Evolutionary conservation across 148 eudicot genomes (phyloP).

Genomic region (Simmondsia chinensis): DNA sequence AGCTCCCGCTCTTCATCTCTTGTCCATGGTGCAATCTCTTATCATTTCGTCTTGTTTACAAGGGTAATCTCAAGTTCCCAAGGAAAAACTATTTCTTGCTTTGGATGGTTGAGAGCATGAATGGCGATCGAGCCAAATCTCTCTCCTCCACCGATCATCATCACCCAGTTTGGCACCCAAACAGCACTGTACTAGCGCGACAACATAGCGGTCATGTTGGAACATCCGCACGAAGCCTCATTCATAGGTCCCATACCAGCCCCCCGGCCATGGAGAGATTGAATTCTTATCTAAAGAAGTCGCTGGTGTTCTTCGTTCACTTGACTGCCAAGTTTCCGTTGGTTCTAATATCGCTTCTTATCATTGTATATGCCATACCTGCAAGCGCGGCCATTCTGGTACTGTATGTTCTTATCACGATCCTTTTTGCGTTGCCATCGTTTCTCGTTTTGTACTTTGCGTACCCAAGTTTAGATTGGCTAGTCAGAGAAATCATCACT

Average conservation of each 20-base stretch:
- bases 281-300: slow-evolving; percentile 17
- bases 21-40: slow-evolving; percentile 41
- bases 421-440: slow-evolving; percentile 36
- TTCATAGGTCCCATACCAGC: slow-evolving; percentile 2
- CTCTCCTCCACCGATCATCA: slow-evolving; percentile 11
- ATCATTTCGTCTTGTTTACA: slow-evolving; percentile 27
- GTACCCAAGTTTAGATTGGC: slow-evolving; percentile 44
- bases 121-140: slow-evolving; percentile 31
- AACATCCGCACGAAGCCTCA: slow-evolving; percentile 6
- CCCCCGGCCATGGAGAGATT: slow-evolving; percentile 11
- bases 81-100: slow-evolving; percentile 42
- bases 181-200: slow-evolving; percentile 2
- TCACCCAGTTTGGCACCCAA: slow-evolving; percentile 14
- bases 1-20: slow-evolving; percentile 42
- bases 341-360: slow-evolving; percentile 29
- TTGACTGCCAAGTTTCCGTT: slow-evolving; percentile 37
- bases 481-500: slow-evolving; percentile 37
- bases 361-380: slow-evolving; percentile 29
- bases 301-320: slow-evolving; percentile 27
- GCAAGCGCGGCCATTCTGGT: slow-evolving; percentile 35
- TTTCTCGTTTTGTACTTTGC: slow-evolving; percentile 38
- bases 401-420: slow-evolving; percentile 32
- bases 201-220: slow-evolving; percentile 3
- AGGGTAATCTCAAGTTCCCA: slow-evolving; percentile 35
- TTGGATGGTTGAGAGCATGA: slow-evolving; percentile 51